Evolutionary conservation across 2,329 filamentous ascomycete genomes (phyloP), one percentile per base, ranked within the genome.

Genomic region (Aspergillus hiratsukae): DNA sequence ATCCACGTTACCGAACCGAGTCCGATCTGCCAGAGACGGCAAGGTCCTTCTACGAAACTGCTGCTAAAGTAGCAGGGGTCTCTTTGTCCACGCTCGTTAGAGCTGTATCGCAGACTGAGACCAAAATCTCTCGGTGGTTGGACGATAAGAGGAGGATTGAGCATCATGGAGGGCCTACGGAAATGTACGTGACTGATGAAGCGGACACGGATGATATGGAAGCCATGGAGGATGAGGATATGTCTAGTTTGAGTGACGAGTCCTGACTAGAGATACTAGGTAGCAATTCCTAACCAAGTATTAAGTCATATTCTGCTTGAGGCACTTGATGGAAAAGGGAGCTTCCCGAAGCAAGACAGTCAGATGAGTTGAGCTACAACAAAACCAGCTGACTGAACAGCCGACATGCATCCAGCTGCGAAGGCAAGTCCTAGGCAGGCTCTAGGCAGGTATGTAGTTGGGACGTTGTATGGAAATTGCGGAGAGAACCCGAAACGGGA

Each of bases 21-120:
- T 70, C 76, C 2, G 78, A 83, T 28, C 66, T 86, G 28, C 71
- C 77, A 17, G 71, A 75, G 4, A 63, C 64, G 14, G 79, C 77
- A 19, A 78, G 69, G 52, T 55, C 66, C 0, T 82, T 87, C 56
- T 82, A 83, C 62, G 73, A 81, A 56, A 71, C 77, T 49, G 80
- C 76, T 10, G 81, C 82, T 9, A 74, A 73, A 57, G 65, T 81
- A 17, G 76, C 76, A 6, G 83, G 80, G 6, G 62, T 83, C 35
- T 78, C 78, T 10, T 58, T 85, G 48, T 70, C 77, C 27, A 78
- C 76, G 37, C 69, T 86, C 46, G 65, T 84, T 14, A 72, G 70
- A 54, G 80, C 78, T 17, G 81, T 85, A 0, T 76, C 74, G 48
- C 70, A 76, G 37, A 75, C 78, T 0, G 84, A 87, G 64, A 59